Conservation (phyloP, 352 stramenopile species). For the Phytophthora fragariae region DNA sequence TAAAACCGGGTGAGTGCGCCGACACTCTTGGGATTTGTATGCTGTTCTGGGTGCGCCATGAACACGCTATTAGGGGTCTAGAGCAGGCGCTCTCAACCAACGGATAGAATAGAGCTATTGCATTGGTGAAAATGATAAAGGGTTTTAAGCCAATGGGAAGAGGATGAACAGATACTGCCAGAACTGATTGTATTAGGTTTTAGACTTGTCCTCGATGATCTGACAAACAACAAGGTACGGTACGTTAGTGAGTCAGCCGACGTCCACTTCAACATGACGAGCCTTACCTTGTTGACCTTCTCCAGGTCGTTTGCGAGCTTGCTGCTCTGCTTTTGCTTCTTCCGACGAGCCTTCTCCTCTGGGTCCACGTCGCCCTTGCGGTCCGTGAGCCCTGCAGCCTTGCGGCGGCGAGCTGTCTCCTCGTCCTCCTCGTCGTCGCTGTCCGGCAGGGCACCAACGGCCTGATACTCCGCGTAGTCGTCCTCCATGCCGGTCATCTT, state of each 20-base stretch:
- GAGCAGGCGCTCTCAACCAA: conserved; percentile 36
- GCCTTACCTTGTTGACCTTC: conserved; percentile 77
- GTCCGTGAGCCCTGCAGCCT: conserved; percentile 37
- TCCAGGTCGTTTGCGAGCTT: conserved; percentile 74
- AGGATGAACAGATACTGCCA: background rate
- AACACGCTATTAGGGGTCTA: conserved; percentile 25
- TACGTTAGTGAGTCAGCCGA: background rate
- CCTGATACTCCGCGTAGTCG: conserved; percentile 73
- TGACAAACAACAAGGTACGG: conserved; percentile 15
- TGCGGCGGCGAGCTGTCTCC: conserved; percentile 42
- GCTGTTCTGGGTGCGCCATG: background rate
- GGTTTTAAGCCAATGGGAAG: conserved; percentile 20
- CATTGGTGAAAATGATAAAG: conserved; percentile 16
- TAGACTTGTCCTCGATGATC: conserved; percentile 46
- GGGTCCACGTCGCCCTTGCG: conserved; percentile 34
- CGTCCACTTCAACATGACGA: conserved; percentile 7
- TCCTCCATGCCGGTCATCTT: conserved; percentile 50
- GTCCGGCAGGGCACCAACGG: conserved; percentile 41
- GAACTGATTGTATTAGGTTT: conserved; percentile 21
- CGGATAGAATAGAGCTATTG: conserved; percentile 23
- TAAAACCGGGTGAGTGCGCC: conserved; percentile 18
- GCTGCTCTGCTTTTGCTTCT: conserved; percentile 74
- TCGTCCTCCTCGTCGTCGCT: conserved; percentile 74
- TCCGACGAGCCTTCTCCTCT: conserved; percentile 49
- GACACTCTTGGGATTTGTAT: conserved; percentile 28